A percentile compares a stretch with the other conserved stretches of the same genome.
Conservation (phyloP, 495 filamentous ascomycete species). For the Daldinia decipiens region DNA sequence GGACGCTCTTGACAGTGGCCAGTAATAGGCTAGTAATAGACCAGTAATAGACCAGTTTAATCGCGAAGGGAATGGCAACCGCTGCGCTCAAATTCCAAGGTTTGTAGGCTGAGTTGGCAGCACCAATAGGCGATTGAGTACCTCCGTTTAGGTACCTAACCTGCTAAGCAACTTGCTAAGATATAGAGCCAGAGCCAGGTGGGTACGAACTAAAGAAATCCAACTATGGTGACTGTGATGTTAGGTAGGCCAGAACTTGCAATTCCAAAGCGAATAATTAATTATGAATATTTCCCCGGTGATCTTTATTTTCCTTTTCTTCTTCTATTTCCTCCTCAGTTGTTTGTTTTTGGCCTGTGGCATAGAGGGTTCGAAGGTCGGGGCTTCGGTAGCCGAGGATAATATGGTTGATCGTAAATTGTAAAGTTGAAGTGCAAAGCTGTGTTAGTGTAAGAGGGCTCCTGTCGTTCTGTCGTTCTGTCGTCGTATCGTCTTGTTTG, state of each 20-base stretch:
- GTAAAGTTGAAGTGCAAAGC: neutral
- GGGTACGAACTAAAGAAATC: constrained; percentile 1
- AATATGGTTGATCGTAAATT: neutral
- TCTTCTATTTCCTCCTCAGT: constrained; percentile 7
- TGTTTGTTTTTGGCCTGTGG: neutral
- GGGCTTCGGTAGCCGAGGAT: constrained; percentile 11
- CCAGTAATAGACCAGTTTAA: neutral
- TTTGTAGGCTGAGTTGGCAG: constrained; percentile 1
- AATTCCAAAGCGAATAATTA: neutral
- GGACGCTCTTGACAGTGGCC: neutral
- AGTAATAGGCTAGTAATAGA: neutral
- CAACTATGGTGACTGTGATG: too few species aligned
- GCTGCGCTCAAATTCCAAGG: neutral
- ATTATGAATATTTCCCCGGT: neutral
- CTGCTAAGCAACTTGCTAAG: neutral
- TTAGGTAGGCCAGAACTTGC: neutral
- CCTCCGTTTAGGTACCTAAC: constrained; percentile 8
- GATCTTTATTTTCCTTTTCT: neutral
- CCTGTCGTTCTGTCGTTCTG: neutral
- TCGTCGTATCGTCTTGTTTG: neutral
- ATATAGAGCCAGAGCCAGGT: too few species aligned
- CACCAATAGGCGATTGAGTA: constrained; percentile 1
- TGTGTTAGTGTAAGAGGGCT: neutral
- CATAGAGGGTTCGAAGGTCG: constrained; percentile 15
- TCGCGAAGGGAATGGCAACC: constrained; percentile 1